Base-by-base conservation (phyloP, 2,329 filamentous ascomycete genomes). In the Endothia cerciana region DNA sequence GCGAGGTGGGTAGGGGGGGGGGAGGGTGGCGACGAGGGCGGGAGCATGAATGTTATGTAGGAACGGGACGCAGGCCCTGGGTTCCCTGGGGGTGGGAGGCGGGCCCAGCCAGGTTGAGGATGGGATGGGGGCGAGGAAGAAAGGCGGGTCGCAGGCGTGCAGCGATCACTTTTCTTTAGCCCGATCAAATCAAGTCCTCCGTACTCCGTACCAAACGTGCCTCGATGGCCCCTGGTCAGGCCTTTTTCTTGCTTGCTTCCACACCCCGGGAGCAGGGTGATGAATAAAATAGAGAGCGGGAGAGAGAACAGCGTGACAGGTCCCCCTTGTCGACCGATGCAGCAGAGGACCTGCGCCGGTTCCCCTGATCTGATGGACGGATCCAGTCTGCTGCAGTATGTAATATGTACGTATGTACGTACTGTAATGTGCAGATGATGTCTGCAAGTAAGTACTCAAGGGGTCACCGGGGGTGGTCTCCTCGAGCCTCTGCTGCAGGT, bases 1-100 rank as follows among this genome's bases (percentile, higher is more conserved):
- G 53, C 40, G 41, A 45, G 25, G 43, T 25, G 17, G 36, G 59
- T 51, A 55, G 45, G 51, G 38, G 60, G 41, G 60, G 28, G 57
- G 38, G 63, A 57, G 56, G 63, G 38, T 63, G 66, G 60, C 56
- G 47, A 68, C 49, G 63, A 63, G 62, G 60, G 63, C 63, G 65
- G 63, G 62, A 63, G 60, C 63, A 59, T 63, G 55, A 63, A 63
- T 58, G 17, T 65, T 65, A 65, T 68, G 63, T 68, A 68, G 57
- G 66, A 58, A 66, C 63, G 62, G n/a, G n/a, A 60, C 57, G 60
- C 60, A 61, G 40, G 51, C 57, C 45, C 66, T 65, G 60, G 66
- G 63, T 63, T 63, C 66, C 66, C 64, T 66, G 64, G 56, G 60
- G 64, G 60, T 30, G 60, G 60, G 47, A 38, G 63, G 60, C n/a